Evolutionary conservation across 129 eudicot species (phyloP).

Genomic region (Daucus carota): DNA sequence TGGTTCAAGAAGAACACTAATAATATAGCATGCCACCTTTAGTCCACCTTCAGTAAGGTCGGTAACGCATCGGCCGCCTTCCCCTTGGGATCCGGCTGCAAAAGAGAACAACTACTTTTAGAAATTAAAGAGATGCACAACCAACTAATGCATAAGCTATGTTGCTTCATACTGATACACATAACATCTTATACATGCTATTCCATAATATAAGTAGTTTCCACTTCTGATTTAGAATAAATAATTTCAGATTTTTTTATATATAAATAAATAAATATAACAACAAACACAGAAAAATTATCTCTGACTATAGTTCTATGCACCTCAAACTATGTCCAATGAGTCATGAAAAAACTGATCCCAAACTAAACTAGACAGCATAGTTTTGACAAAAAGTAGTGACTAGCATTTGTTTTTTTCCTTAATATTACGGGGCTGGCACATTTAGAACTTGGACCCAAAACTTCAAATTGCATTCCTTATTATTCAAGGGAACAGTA

Average conservation of each 20-base stretch:
- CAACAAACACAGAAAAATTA: too few relatives aligned
- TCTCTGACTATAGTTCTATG: background rate
- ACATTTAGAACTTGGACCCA: background rate
- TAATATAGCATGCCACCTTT: background rate
- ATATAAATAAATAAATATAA: too few relatives aligned
- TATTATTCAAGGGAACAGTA: background rate
- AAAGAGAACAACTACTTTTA: background rate
- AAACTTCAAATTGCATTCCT: background rate
- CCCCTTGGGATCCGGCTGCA: slow-evolving; percentile 47
- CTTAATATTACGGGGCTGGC: too few relatives aligned
- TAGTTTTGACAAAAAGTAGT: background rate
- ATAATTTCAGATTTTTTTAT: too few relatives aligned
- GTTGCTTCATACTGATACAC: background rate
- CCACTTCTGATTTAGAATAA: background rate
- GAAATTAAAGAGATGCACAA: background rate
- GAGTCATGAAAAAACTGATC: background rate
- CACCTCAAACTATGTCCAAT: background rate
- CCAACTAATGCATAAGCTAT: background rate
- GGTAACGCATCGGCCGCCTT: slow-evolving; percentile 50
- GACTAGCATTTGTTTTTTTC: too few relatives aligned
- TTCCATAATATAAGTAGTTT: background rate
- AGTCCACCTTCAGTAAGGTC: slow-evolving; percentile 28
- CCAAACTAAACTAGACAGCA: background rate
- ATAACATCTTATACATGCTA: background rate
- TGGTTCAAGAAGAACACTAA: background rate